Base-by-base conservation (phyloP, 2,329 filamentous ascomycete genomes). In the Xylaria sp. region DNA sequence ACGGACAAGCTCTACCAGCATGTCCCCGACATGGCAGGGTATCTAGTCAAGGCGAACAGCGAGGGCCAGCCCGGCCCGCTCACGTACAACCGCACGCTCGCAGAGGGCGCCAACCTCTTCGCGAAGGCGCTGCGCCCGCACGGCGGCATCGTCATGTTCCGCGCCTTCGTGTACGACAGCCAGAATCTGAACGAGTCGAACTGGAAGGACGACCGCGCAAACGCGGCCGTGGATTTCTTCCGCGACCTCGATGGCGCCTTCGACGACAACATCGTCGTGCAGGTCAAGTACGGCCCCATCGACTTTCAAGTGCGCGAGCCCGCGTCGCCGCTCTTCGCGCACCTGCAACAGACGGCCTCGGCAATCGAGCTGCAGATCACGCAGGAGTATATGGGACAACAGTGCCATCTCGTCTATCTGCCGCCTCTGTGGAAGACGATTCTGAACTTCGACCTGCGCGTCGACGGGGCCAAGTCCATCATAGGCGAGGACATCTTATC, bases 201-300 rank as follows among this genome's bases (percentile, higher is more conserved):
- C 76, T 92, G 90, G 89, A 88, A 85, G 60, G 86, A 85, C 0
- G 91, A 93, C 76, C 86, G 91, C 1, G 91, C 91, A 1, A 92
- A 92, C 64, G 91, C 90, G 0, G 90, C 89, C 0, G 89, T 92
- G 0, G 83, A 92, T 0, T 91, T 87, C 78, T 92, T 93, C 77
- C 82, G 87, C 18, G 82, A 84, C 0, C 83, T 92, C 0, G 91
- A 93, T 73, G 86, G 84, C 5, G 78, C 89, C 68, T 93, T 93
- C 66, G 88, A 90, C 25, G 88, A 90, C 55, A 93, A 93, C 56
- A 90, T 92, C 0, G 84, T 93, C 0, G 84, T 93, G 2, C 91
- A 93, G 76, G 89, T 93, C 79, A 93, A 93, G 78, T 92, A 90
- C 70, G 91, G 91, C 0, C 90, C 91, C 0, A 92, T 92, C 68